Conservation (phyloP, 495 filamentous ascomycete species). For the Aspergillus carlsbadensis region DNA sequence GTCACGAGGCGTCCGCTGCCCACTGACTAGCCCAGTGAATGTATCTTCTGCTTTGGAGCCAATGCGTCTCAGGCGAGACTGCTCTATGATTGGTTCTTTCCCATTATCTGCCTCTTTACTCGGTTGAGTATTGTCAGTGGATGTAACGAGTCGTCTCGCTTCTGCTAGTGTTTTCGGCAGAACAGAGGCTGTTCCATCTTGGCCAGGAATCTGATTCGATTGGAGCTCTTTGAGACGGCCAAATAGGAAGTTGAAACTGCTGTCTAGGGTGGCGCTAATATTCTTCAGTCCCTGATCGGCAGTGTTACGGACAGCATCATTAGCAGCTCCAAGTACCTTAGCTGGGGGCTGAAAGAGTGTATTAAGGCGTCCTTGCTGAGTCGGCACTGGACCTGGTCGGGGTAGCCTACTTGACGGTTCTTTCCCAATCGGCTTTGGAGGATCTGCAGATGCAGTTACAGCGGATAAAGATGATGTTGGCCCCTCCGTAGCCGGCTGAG, state of each 20-base stretch:
- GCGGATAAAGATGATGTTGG: slow-evolving; percentile 35
- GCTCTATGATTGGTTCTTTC: slow-evolving; percentile 41
- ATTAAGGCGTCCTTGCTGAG: slow-evolving; percentile 67
- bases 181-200: slow-evolving; percentile 39
- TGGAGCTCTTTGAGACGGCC: slow-evolving; percentile 77
- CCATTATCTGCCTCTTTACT: slow-evolving; percentile 46
- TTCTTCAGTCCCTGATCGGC: slow-evolving; percentile 90
- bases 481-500: slow-evolving; percentile 27
- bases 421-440: slow-evolving; percentile 33
- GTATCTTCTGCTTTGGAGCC: slow-evolving; percentile 52
- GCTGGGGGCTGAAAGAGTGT: slow-evolving; percentile 81
- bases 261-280: slow-evolving; percentile 81
- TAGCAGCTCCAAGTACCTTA: slow-evolving; percentile 74
- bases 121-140: slow-evolving; percentile 58
- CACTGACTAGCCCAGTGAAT: slow-evolving; percentile 62
- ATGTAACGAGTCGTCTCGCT: slow-evolving; percentile 79
- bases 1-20: slow-evolving; percentile 61
- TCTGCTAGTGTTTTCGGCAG: slow-evolving; percentile 91
- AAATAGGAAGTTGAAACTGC: slow-evolving; percentile 90
- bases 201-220: slow-evolving; percentile 40
- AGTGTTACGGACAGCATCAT: slow-evolving; percentile 78
- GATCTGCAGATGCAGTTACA: slow-evolving; percentile 35
- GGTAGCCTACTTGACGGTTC: slow-evolving; percentile 40
- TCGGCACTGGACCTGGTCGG: slow-evolving; percentile 40
- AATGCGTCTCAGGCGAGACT: slow-evolving; percentile 29